Evolutionary conservation across 148 eudicot genomes (phyloP).

Genomic region (Selenicereus undatus): DNA sequence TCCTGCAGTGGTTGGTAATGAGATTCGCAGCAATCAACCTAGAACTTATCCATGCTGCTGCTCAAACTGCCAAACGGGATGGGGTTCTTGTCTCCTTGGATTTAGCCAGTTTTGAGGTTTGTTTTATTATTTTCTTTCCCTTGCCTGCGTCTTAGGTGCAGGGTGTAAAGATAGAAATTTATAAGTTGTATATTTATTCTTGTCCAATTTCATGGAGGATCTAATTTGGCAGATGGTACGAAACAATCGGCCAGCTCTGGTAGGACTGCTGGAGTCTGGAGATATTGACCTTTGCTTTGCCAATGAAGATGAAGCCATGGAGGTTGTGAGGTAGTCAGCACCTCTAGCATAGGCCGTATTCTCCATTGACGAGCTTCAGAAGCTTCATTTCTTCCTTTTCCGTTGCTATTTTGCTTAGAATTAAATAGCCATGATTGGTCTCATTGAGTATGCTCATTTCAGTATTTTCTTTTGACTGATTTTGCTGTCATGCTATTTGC

Average conservation of each 20-base stretch:
- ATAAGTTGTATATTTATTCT: background rate
- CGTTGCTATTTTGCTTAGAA: background rate
- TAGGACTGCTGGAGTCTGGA: constrained; percentile 72
- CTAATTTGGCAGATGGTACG: constrained; percentile 73
- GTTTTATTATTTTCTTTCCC: background rate
- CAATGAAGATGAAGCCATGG: constrained; percentile 94
- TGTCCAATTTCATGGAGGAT: background rate
- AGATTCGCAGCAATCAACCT: constrained; percentile 73
- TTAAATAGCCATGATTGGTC: background rate
- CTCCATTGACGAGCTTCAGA: background rate
- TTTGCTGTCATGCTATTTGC: background rate
- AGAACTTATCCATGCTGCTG: constrained; percentile 68
- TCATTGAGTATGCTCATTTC: background rate
- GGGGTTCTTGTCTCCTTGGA: constrained; percentile 75
- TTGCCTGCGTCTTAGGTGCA: background rate
- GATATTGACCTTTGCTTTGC: constrained; percentile 95
- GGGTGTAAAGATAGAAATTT: background rate
- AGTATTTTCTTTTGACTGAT: background rate
- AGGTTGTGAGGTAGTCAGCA: constrained; percentile 60
- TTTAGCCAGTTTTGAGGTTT: constrained; percentile 98
- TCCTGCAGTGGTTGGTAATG: constrained; percentile 83
- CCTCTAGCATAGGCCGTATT: background rate
- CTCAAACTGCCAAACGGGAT: constrained; percentile 70
- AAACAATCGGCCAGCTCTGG: constrained; percentile 54
- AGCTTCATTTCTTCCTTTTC: background rate